Evolutionary conservation across 768 basidiomycete species (phyloP).

Genomic region (Leccinum incarnatum): DNA sequence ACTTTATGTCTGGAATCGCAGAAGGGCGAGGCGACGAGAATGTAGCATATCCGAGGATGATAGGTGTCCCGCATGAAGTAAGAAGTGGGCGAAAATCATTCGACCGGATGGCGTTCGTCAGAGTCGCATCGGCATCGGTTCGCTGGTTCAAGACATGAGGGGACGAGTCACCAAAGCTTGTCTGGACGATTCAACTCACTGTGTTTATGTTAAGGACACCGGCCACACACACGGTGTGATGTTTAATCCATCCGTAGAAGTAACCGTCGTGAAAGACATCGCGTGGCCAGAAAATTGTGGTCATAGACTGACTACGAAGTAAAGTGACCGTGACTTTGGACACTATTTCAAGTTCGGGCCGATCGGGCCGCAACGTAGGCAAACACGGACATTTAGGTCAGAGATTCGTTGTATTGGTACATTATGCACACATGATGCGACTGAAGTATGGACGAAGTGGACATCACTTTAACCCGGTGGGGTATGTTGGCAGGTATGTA

Average conservation of each 20-base stretch:
- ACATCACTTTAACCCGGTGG: neutral
- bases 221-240: constrained; percentile 46
- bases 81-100: constrained; percentile 19
- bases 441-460: neutral
- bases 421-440: neutral
- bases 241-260: constrained; percentile 57
- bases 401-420: neutral
- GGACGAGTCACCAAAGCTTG: neutral
- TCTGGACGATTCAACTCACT: constrained; percentile 25
- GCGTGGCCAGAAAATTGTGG: constrained; percentile 56
- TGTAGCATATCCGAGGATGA: constrained; percentile 29
- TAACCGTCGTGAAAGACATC: constrained; percentile 47
- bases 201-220: constrained; percentile 41
- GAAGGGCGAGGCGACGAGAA: constrained; percentile 14
- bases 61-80: constrained; percentile 22
- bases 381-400: neutral
- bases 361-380: constrained; percentile 5
- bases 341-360: constrained; percentile 3
- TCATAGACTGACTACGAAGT: constrained; percentile 19
- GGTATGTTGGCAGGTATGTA: neutral
- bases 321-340: neutral
- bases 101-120: constrained; percentile 11
- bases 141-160: constrained; percentile 10
- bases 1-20: constrained; percentile 34
- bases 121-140: constrained; percentile 14